phyloP scores from a whole-genome alignment of 179 eudicot genomes.

The Patellifolia procumbens region DNA sequence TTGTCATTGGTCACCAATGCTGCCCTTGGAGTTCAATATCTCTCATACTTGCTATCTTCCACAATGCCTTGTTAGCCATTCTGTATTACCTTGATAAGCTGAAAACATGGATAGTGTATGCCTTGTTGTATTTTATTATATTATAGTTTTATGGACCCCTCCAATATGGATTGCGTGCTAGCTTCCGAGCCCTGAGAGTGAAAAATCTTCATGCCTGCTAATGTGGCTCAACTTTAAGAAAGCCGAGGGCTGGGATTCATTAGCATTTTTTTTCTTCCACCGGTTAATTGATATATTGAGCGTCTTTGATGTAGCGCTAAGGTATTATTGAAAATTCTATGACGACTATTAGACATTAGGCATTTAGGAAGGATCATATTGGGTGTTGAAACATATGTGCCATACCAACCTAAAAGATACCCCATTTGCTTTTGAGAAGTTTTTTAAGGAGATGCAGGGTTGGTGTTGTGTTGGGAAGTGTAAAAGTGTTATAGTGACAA shows the following conservation, averaged over 20 bases:
- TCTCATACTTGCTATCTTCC: neutral
- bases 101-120: neutral
- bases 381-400: neutral
- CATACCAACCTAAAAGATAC: neutral
- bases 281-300: neutral
- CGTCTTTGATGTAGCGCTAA: neutral
- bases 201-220: constrained; percentile 9
- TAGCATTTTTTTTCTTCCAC: neutral
- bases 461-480: no score
- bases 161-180: neutral
- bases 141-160: neutral
- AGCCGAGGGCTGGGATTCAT: neutral
- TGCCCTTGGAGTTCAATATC: neutral
- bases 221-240: neutral
- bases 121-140: neutral
- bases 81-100: neutral
- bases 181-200: neutral
- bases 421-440: no score
- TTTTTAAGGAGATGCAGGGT: no score
- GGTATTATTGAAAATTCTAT: neutral
- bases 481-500: no score
- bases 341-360: neutral
- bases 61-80: neutral
- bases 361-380: neutral
- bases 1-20: neutral